A percentile compares a stretch with the other conserved stretches of the same genome.
Evolutionary conservation across 805 yeast species (phyloP).

Genomic region (Hanseniaspora thailandica): DNA sequence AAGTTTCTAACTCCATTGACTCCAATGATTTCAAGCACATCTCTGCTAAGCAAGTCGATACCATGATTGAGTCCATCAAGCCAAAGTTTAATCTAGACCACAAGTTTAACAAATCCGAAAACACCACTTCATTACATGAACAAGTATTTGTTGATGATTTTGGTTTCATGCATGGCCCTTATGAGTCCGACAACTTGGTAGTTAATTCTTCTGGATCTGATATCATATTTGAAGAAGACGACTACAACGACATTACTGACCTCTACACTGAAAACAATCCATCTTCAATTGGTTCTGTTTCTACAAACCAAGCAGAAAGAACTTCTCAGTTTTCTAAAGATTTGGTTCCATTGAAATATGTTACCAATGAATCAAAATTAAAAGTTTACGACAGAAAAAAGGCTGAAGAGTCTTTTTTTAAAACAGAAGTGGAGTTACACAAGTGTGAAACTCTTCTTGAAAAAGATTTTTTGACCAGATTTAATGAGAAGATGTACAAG

Average conservation of each 20-base stretch:
- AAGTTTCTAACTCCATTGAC: background rate
- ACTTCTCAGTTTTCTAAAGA: background rate
- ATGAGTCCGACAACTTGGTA: background rate
- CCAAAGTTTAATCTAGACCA: background rate
- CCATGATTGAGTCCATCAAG: background rate
- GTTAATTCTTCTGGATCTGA: background rate
- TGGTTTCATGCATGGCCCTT: constrained; percentile 4
- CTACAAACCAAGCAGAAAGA: background rate
- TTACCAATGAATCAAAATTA: too few relatives aligned
- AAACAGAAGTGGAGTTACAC: background rate
- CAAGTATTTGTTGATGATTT: background rate
- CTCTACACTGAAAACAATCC: background rate
- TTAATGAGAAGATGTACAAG: background rate
- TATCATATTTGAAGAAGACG: background rate
- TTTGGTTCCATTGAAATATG: background rate
- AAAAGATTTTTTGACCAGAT: background rate
- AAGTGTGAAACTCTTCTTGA: background rate
- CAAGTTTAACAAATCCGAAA: background rate
- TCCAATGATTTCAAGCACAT: constrained; percentile 1
- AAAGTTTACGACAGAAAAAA: background rate
- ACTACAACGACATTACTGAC: background rate
- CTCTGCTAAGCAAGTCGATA: background rate
- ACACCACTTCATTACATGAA: background rate
- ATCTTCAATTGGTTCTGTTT: background rate
- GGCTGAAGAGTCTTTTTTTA: background rate